Evolutionary conservation across 495 filamentous ascomycete genomes (phyloP).

Genomic region (Talaromyces adpressus): DNA sequence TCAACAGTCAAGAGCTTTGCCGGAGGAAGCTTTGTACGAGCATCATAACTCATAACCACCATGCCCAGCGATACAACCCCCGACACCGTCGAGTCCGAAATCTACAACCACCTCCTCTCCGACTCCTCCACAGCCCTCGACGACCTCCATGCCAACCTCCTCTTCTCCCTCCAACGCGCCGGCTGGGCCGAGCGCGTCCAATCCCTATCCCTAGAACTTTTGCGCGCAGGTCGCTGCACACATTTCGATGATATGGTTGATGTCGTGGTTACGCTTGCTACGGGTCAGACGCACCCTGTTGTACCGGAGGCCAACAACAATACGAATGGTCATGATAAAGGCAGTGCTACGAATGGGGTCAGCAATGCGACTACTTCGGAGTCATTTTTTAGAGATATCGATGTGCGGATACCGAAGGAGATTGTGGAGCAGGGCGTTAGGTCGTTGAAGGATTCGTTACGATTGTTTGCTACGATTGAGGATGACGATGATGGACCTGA

Average conservation of each 20-base stretch:
- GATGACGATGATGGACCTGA: conserved; percentile 26
- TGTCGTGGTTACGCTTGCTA: conserved; percentile 35
- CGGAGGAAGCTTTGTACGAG: not conserved
- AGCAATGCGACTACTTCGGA: conserved; percentile 14
- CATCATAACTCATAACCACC: not conserved
- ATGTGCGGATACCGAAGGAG: conserved; percentile 33
- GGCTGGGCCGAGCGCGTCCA: conserved; percentile 40
- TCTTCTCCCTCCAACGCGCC: conserved; percentile 33
- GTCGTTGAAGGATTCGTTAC: conserved; percentile 39
- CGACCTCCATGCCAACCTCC: conserved; percentile 35
- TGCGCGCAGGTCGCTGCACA: conserved; percentile 40
- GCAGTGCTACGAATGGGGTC: conserved; percentile 12
- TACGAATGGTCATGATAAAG: conserved; percentile 11
- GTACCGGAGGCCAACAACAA: conserved; percentile 14
- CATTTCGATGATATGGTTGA: conserved; percentile 42
- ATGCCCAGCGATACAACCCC: conserved; percentile 14
- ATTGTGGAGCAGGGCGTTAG: conserved; percentile 40
- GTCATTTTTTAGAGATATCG: conserved; percentile 29
- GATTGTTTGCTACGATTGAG: conserved; percentile 42
- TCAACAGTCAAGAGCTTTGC: not conserved
- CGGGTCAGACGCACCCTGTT: conserved; percentile 27
- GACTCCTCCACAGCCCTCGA: conserved; percentile 30
- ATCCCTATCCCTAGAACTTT: conserved; percentile 32
- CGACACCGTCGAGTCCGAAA: conserved; percentile 37
- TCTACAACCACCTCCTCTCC: conserved; percentile 33